Conservation (phyloP, 1,139 yeast genomes). For the Wickerhamomyces sp. region DNA sequence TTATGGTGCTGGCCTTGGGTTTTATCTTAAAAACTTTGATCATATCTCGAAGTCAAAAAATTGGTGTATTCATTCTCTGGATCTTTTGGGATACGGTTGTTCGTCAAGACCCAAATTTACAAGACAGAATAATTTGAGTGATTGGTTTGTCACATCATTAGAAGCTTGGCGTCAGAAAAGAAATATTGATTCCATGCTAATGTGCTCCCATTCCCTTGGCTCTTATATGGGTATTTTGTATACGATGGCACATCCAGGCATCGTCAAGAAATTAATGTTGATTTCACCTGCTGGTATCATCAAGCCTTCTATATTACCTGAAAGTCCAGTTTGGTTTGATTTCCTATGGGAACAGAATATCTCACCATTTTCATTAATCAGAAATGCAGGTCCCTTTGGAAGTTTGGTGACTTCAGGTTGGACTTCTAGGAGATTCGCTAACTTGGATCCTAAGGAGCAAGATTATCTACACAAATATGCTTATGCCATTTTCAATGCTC, state of each 20-base stretch:
- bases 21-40: conserved; percentile 58
- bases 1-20: conserved; percentile 75
- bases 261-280: conserved; percentile 58
- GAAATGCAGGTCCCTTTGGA: conserved; percentile 63
- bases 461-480: conserved; percentile 55
- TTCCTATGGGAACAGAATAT: conserved; percentile 65
- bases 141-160: conserved; percentile 69
- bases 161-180: conserved; percentile 71
- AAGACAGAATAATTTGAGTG: conserved; percentile 39
- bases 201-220: conserved; percentile 91
- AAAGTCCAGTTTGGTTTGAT: conserved; percentile 56
- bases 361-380: conserved; percentile 63
- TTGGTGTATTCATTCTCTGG: conserved; percentile 71
- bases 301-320: conserved; percentile 34
- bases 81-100: conserved; percentile 72
- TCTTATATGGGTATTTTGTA: conserved; percentile 80
- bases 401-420: conserved; percentile 73
- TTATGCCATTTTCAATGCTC: conserved; percentile 64
- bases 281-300: conserved; percentile 81
- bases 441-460: conserved; percentile 37
- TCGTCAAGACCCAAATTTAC: conserved; percentile 61
- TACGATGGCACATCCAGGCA: conserved; percentile 60
- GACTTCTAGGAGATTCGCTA: conserved; percentile 63
- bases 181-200: conserved; percentile 48
- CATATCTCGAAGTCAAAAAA: conserved; percentile 32